A percentile compares a stretch with the other conserved stretches of the same genome.
Conservation (phyloP, 148 eudicot species). For the Chenopodium berlandieri region DNA sequence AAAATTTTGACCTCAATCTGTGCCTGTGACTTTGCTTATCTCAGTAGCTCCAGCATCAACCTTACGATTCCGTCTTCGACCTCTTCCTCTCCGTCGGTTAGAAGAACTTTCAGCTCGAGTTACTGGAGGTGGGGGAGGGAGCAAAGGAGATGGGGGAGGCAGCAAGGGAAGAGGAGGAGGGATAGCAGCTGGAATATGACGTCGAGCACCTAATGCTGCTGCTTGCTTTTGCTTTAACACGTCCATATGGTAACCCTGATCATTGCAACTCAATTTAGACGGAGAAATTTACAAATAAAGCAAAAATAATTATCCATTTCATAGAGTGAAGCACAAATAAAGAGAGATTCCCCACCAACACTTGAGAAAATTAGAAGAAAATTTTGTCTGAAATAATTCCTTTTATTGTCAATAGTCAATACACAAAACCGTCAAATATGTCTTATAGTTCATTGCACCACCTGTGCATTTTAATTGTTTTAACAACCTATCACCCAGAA, state of each 20-base stretch:
- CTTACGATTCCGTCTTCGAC: constrained; percentile 70
- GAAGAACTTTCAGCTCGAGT: constrained; percentile 30
- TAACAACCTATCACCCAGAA: not conserved
- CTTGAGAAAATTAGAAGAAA: not conserved
- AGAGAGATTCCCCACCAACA: not conserved
- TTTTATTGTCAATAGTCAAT: no score
- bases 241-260: constrained; percentile 87
- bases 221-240: constrained; percentile 59
- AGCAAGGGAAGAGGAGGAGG: constrained; percentile 26
- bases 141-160: constrained; percentile 21
- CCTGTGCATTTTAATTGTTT: not conserved
- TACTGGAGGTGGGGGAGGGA: constrained; percentile 23
- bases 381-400: no score
- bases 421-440: no score
- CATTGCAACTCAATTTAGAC: not conserved
- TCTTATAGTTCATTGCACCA: not conserved
- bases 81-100: constrained; percentile 46
- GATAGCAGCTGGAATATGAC: constrained; percentile 15
- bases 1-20: constrained; percentile 25
- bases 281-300: no score
- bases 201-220: constrained; percentile 37
- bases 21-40: constrained; percentile 18
- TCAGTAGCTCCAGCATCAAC: constrained; percentile 47
- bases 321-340: not conserved
- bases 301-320: no score